Evolutionary conservation across 441 rosid genomes (phyloP), one percentile per base, ranked within the genome.

Genomic region (Arabidopsis lyrata): DNA sequence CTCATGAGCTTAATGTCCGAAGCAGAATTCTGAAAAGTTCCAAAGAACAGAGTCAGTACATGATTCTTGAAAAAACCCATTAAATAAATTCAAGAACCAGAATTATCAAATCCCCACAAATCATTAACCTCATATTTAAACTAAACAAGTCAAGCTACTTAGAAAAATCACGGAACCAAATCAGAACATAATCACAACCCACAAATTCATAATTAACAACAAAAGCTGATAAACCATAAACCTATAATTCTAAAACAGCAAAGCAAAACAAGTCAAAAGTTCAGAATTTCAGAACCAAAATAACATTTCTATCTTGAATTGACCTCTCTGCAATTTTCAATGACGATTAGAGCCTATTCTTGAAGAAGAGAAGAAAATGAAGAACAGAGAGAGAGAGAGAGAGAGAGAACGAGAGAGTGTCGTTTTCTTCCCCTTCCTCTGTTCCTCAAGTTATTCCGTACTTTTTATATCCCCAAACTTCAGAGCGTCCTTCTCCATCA

Each of bases 371-470:
- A 44, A 7, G 65, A 57, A 68, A 14, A 45, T 16, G 65, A 27
- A 6, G 35, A 22, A 47, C 18, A 58, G 24, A 20, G 27, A 1
- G 13, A 58, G 61, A 4, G 27, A 1, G 13, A 58, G 61, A 4
- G 39, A 18, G 53, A 54, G 54, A 45, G 20, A 56, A 31, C 1
- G 9, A 59, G 61, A 5, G 34, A 20, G 53, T 69, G 79, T 76
- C 79, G 70, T 76, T 69, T 76, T 70, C 66, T 62, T 54, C 70
- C 35, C 16, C 68, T 29, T 24, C 27, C 27, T 24, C 27, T 24
- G 27, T 24, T 53, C 22, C 27, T 39, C 66, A 29, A 56, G 66
- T 64, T 45, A 73, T 73, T 65, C 77, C 69, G 20, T 63, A 60
- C 8, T 2, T 68, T 69, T 16, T 15, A 6, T 24, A 2, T 3